Evolutionary conservation across 192 early-diverging fungal genomes (phyloP), one percentile per base, ranked within the genome.

Genomic region (Rhizophagus clarus): DNA sequence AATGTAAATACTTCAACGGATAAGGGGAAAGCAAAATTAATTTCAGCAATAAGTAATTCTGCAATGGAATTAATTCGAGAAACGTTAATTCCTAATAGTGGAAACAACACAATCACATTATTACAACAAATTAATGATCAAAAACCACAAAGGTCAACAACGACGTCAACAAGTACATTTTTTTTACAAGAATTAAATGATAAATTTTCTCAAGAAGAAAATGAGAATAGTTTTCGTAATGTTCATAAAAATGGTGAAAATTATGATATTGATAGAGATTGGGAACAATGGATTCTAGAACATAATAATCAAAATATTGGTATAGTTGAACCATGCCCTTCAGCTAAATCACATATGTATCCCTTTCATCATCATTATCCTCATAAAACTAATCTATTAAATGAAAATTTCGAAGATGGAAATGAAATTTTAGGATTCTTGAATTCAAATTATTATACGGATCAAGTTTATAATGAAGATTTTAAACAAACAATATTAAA

Each of bases 401-500:
- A 67, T 67, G 28, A 67, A 17, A 56, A 31, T 61, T 31, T 74
- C 2, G 1, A 74, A 1, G 83, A 84, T 17, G 83, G 81, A 22
- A 72, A 34, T n/a, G 81, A 82, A 37, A 72, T 84, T 29, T 1
- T 80, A 14, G 78, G 26, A 22, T 32, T 84, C 61, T 61, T 84
- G 28, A 80, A 80, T 40, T 73, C 79, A 28, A 67, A 62, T 24
- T n/a, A 26, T 49, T 84, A 76, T 29, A 74, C 47, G 51, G 61
- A 69, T n/a, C 71, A 75, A 47, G 72, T 82, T 12, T 72, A 84
- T 29, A 60, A 74, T 72, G 69, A 77, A 34, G 80, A 81, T 69
- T 32, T 78, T 20, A 61, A 28, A 15, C 63, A 28, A 64, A 6
- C 28, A 28, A 28, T 28, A 56, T 56, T 17, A 20, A 56, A 22